Evolutionary conservation across 1,284 basidiomycete genomes (phyloP).

Genomic region (Cutaneotrichosporon mucoides): DNA sequence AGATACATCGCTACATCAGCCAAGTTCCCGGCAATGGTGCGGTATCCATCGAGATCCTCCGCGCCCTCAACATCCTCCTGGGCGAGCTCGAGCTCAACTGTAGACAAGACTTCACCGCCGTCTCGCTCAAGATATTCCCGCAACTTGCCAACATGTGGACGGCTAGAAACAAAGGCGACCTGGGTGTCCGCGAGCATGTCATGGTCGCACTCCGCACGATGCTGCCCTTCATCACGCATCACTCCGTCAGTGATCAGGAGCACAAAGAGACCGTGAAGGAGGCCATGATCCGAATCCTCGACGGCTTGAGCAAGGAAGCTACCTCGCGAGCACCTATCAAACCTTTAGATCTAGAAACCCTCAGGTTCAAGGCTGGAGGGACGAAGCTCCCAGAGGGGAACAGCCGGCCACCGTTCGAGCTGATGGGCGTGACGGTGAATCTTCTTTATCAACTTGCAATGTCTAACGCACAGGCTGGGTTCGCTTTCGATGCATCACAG

Average conservation of each 20-base stretch:
- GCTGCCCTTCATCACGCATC: constrained; percentile 62
- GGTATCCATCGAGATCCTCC: constrained; percentile 67
- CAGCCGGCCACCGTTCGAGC: constrained; percentile 22
- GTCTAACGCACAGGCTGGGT: constrained; percentile 53
- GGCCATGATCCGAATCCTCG: constrained; percentile 54
- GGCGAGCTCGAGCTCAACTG: constrained; percentile 69
- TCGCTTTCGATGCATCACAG: constrained; percentile 64
- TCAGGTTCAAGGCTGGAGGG: constrained; percentile 8
- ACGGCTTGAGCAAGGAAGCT: constrained; percentile 59
- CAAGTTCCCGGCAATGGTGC: constrained; percentile 62
- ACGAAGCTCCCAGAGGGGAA: not conserved
- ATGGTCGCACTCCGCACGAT: constrained; percentile 65
- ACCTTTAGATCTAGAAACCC: constrained; percentile 58
- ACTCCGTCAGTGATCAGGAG: constrained; percentile 20
- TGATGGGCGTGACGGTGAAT: constrained; percentile 22
- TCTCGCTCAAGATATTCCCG: constrained; percentile 62
- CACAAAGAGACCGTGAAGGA: constrained; percentile 45
- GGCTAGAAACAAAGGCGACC: constrained; percentile 62
- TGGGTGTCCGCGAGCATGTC: constrained; percentile 56
- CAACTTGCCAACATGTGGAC: constrained; percentile 66
- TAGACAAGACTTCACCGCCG: constrained; percentile 56
- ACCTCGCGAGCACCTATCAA: constrained; percentile 59
- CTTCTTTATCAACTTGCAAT: not conserved
- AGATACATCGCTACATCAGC: constrained; percentile 64
- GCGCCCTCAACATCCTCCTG: constrained; percentile 64